Evolutionary conservation across 305 asterid genomes (phyloP).

Genomic region (Petunia hybrid): DNA sequence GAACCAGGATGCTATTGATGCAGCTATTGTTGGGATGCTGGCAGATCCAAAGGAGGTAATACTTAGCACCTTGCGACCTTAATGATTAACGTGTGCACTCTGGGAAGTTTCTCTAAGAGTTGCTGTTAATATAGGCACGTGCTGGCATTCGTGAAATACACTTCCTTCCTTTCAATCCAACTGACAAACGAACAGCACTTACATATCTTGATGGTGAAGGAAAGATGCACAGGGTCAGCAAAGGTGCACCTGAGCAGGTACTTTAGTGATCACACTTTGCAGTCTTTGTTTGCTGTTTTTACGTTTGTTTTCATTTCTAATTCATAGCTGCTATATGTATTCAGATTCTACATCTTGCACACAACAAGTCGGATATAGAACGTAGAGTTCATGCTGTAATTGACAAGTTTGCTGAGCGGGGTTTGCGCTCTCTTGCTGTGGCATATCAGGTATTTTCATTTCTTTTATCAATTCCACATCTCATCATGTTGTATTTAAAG

Average conservation of each 20-base stretch:
- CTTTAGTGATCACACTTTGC: constrained; percentile 18
- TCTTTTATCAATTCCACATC: constrained; percentile 19
- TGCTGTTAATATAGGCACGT: constrained; percentile 68
- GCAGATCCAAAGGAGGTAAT: constrained; percentile 98
- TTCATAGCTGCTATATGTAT: constrained; percentile 29
- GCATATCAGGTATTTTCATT: constrained; percentile 67
- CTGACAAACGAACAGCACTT: constrained; percentile 83
- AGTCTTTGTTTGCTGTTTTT: constrained; percentile 14
- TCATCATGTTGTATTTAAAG: constrained; percentile 1
- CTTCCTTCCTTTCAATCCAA: constrained; percentile 85
- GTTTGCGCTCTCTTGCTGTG: constrained; percentile 75
- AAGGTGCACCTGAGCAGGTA: constrained; percentile 96
- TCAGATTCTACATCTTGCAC: constrained; percentile 73
- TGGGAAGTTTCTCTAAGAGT: constrained; percentile 23
- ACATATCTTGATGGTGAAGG: constrained; percentile 75
- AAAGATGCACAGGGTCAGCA: constrained; percentile 83
- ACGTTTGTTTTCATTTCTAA: constrained; percentile 37
- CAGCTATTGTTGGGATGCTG: constrained; percentile 94
- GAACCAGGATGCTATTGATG: constrained; percentile 97
- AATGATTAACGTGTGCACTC: not conserved
- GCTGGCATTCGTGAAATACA: constrained; percentile 80
- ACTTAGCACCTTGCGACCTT: constrained; percentile 12
- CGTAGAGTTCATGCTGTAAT: constrained; percentile 77
- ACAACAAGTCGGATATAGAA: constrained; percentile 73
- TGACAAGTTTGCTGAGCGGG: constrained; percentile 82